Conservation (phyloP, 2,329 filamentous ascomycete species). For the Macrophomina phaseolina region DNA sequence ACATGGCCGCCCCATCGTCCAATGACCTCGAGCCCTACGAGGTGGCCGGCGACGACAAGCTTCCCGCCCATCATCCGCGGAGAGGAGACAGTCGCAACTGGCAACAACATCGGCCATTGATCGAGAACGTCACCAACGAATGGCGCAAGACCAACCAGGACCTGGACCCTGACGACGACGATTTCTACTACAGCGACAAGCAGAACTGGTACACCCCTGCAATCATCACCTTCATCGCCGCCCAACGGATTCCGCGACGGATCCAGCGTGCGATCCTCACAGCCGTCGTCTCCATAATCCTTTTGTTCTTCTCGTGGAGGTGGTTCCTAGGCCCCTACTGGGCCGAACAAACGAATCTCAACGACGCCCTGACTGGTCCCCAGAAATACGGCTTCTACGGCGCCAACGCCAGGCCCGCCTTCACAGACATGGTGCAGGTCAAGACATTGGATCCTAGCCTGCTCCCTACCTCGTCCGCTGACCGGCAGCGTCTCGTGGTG, state of each 20-base stretch:
- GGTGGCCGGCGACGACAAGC: slow-evolving; percentile 18
- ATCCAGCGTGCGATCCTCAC: slow-evolving; percentile 44
- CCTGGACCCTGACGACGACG: slow-evolving; percentile 48
- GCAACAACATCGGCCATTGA: slow-evolving; percentile 30
- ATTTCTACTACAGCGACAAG: slow-evolving; percentile 43
- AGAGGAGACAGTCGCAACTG: slow-evolving; percentile 13
- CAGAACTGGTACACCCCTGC: slow-evolving; percentile 42
- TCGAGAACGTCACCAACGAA: slow-evolving; percentile 35
- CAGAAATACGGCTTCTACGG: slow-evolving; percentile 47
- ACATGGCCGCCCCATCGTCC: slow-evolving; percentile 26
- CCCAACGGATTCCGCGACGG: slow-evolving; percentile 40
- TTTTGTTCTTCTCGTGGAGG: slow-evolving; percentile 43
- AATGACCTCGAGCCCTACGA: slow-evolving; percentile 16
- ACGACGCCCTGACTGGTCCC: slow-evolving; percentile 41
- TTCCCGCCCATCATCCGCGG: slow-evolving; percentile 4
- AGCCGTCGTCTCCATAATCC: slow-evolving; percentile 37
- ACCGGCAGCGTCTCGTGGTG: slow-evolving; percentile 70
- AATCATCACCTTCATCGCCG: slow-evolving; percentile 37
- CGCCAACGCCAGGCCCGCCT: slow-evolving; percentile 53
- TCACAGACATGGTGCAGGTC: slow-evolving; percentile 58
- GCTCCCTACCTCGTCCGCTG: slow-evolving; percentile 47
- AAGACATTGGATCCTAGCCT: slow-evolving; percentile 54
- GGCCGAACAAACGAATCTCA: slow-evolving; percentile 41
- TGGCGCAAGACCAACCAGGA: slow-evolving; percentile 39
- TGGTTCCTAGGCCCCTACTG: slow-evolving; percentile 44